phyloP scores from a whole-genome alignment of 148 eudicot genomes.

The Heliamphora exappendiculata region DNA sequence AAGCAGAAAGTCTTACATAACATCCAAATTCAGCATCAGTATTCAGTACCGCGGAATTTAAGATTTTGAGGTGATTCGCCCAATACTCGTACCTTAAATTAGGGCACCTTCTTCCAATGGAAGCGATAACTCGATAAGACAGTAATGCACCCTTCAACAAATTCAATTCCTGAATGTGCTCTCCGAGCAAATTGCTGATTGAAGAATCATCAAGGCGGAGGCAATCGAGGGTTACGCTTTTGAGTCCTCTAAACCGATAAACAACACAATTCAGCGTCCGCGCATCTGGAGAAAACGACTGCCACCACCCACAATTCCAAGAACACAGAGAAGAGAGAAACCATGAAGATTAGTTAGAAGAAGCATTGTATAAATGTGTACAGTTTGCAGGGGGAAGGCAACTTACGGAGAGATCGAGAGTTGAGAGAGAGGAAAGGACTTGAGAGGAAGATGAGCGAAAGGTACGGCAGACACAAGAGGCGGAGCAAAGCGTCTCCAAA shows the following conservation, averaged over 20 bases:
- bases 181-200: conserved; percentile 22
- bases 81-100: conserved; percentile 36
- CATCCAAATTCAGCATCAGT: not conserved
- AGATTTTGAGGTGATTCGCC: not conserved
- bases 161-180: conserved; percentile 31
- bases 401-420: conserved; percentile 46
- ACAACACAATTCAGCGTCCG: conserved; percentile 20
- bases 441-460: conserved; percentile 25
- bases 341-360: not conserved
- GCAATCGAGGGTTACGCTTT: conserved; percentile 35
- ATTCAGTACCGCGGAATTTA: not conserved
- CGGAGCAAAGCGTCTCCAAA: conserved; percentile 27
- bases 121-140: conserved; percentile 24
- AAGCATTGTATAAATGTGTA: no score
- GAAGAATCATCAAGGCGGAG: conserved; percentile 27
- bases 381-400: not conserved
- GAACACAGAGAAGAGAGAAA: not conserved
- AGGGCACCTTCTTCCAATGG: conserved; percentile 33
- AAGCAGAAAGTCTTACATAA: no score
- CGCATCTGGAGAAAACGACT: conserved; percentile 37
- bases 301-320: conserved; percentile 5
- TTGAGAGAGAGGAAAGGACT: conserved; percentile 21
- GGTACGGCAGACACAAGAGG: conserved; percentile 30
- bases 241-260: conserved; percentile 16
- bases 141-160: conserved; percentile 33